Evolutionary conservation across 2,329 filamentous ascomycete species (phyloP), one percentile per base, ranked within the genome.

Genomic region (Paecilomyces sp.): DNA sequence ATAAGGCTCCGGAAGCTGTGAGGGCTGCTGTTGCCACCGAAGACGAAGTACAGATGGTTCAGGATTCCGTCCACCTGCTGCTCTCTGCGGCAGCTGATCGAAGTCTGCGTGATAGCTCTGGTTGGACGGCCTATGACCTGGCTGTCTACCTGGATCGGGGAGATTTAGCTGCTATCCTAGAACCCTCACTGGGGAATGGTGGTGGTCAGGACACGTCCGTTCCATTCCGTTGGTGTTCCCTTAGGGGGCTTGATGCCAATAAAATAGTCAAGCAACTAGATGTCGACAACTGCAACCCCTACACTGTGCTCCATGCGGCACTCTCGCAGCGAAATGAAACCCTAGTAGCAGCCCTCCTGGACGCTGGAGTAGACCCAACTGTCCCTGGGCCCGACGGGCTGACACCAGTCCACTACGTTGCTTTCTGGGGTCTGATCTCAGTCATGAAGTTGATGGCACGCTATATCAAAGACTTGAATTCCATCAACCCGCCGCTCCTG

Each of bases 401-500:
- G 50, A 25, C 50, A 52, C 50, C 50, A 52, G 50, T 52, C 50
- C 50, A 52, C 50, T 52, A 52, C 50, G 50, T 52, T 52, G 50
- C 50, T 52, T 52, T 52, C 50, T 52, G 50, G 50, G 50, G 50
- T 52, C 50, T 52, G 8, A 52, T 52, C 50, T 52, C 50, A 52
- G 25, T 52, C 50, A 52, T 52, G 50, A 52, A 52, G 50, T 52
- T 52, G 50, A 52, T 52, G 50, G 11, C 50, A 52, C 50, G 25
- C 50, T 52, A 52, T 52, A 52, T 52, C 50, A 52, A 52, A 52
- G 50, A 52, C 50, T 15, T 52, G 50, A 33, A 33, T 33, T 33
- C 31, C 53, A 52, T 18, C 47, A 51, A 60, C 25, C 57, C 60
- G 6, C 62, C 63, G 1, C 62, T 58, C 33, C 62, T 67, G 22